phyloP scores from a whole-genome alignment of 768 basidiomycete species.

The Xerocomellus chrysenteron region DNA sequence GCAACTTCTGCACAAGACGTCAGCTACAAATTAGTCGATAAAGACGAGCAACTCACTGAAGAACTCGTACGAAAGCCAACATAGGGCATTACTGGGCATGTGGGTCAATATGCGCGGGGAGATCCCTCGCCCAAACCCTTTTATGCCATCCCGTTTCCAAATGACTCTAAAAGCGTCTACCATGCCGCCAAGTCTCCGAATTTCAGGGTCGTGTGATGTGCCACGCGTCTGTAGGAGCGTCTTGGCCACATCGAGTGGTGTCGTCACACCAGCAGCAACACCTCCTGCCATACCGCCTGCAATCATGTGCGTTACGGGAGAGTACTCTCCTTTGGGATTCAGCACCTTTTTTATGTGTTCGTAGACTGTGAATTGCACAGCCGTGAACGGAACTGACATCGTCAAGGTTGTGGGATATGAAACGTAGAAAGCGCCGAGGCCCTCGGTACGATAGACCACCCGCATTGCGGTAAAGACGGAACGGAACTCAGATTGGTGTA shows the following conservation, averaged over 20 bases:
- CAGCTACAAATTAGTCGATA: slow-evolving; percentile 1
- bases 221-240: slow-evolving; percentile 95
- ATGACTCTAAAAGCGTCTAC: slow-evolving; percentile 86
- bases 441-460: slow-evolving; percentile 83
- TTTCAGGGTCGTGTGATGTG: slow-evolving; percentile 79
- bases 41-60: slow-evolving; percentile 71
- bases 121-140: slow-evolving; percentile 84
- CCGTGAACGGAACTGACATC: slow-evolving; percentile 97
- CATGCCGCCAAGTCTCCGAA: slow-evolving; percentile 83
- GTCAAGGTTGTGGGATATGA: slow-evolving; percentile 98
- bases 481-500: slow-evolving; percentile 89
- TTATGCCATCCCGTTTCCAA: slow-evolving; percentile 79
- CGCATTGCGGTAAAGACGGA: slow-evolving; percentile 85
- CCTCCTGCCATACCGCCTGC: slow-evolving; percentile 93
- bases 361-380: slow-evolving; percentile 96
- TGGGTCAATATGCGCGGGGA: slow-evolving; percentile 90
- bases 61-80: slow-evolving; percentile 98
- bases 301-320: slow-evolving; percentile 88
- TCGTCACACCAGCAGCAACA: slow-evolving; percentile 93
- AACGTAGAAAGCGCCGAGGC: slow-evolving; percentile 90
- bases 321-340: slow-evolving; percentile 86
- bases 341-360: slow-evolving; percentile 85
- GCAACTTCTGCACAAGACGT: slow-evolving; percentile 51
- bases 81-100: slow-evolving; percentile 95
- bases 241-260: slow-evolving; percentile 96